phyloP scores from a whole-genome alignment of 257 asterid genomes.

The Penstemon barbatus region DNA sequence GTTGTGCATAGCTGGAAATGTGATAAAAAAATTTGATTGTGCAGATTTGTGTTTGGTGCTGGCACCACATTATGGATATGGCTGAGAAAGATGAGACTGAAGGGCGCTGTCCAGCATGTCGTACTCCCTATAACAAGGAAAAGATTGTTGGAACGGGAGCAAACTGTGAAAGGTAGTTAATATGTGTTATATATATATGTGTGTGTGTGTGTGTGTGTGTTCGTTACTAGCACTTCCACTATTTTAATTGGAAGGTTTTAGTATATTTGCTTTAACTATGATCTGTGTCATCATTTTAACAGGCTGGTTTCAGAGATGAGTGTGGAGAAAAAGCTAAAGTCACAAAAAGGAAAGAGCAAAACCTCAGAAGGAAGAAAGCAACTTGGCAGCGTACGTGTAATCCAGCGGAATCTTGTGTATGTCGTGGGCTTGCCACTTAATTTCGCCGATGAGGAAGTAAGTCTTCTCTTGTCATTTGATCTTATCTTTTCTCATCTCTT shows the following conservation, averaged over 20 bases:
- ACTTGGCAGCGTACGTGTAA: constrained; percentile 83
- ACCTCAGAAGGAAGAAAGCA: constrained; percentile 86
- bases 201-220: too few relatives aligned
- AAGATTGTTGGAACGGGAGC: constrained; percentile 85
- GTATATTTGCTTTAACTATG: constrained; percentile 17
- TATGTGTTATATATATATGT: neutral
- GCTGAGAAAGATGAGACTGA: constrained; percentile 94
- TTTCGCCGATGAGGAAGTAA: constrained; percentile 90
- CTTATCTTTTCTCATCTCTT: neutral
- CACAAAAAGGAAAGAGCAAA: constrained; percentile 76
- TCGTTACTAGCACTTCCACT: constrained; percentile 13
- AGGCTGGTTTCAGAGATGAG: constrained; percentile 78
- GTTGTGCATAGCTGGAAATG: constrained; percentile 22
- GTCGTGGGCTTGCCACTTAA: constrained; percentile 91
- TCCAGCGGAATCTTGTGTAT: constrained; percentile 92
- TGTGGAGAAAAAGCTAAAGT: constrained; percentile 65
- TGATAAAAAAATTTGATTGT: constrained; percentile 4
- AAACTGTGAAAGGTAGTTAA: constrained; percentile 68
- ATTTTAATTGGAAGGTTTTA: neutral
- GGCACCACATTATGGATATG: constrained; percentile 99
- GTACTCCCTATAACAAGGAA: constrained; percentile 93
- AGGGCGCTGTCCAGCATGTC: constrained; percentile 99
- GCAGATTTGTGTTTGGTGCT: constrained; percentile 98
- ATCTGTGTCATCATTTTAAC: constrained; percentile 26
- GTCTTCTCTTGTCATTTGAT: constrained; percentile 1